Conservation (phyloP, 2,329 filamentous ascomycete genomes). For the Penicillium frequentans region DNA sequence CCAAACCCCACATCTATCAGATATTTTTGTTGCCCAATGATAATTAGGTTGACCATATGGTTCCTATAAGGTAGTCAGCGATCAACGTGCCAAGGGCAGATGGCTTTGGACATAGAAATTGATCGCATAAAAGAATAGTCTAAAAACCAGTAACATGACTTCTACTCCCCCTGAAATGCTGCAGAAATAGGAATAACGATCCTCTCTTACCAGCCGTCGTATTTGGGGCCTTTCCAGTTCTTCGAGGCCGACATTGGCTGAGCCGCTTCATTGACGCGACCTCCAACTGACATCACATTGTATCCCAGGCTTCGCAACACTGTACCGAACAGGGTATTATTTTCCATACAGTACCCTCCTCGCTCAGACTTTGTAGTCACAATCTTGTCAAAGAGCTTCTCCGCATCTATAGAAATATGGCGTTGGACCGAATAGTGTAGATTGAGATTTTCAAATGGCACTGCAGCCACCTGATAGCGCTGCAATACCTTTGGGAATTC, state of each 20-base stretch:
- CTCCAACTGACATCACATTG: slow-evolving; percentile 22
- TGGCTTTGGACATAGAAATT: no score
- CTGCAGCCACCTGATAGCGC: slow-evolving; percentile 13
- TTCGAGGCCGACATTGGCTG: slow-evolving; percentile 1
- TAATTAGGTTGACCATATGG: slow-evolving; percentile 61
- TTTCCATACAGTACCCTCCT: slow-evolving; percentile 59
- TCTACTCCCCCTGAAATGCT: no score
- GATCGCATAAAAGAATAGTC: no score
- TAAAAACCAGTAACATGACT: no score
- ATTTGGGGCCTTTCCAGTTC: slow-evolving; percentile 2
- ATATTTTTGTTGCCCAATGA: slow-evolving; percentile 46
- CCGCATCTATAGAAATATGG: slow-evolving; percentile 44
- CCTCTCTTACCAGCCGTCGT: not conserved
- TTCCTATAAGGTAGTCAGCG: slow-evolving; percentile 23
- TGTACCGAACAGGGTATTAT: slow-evolving; percentile 52
- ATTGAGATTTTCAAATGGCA: slow-evolving; percentile 54
- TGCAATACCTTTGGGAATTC: slow-evolving; percentile 13
- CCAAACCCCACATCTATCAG: slow-evolving; percentile 31
- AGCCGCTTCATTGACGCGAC: slow-evolving; percentile 2
- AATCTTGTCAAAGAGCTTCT: slow-evolving; percentile 52
- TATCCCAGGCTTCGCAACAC: slow-evolving; percentile 51
- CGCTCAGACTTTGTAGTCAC: slow-evolving; percentile 21
- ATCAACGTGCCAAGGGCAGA: not conserved
- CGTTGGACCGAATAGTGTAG: slow-evolving; percentile 3
- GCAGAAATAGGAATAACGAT: not conserved